Conservation (phyloP, 139 green algal genomes). For the Picochlorum sp. region DNA sequence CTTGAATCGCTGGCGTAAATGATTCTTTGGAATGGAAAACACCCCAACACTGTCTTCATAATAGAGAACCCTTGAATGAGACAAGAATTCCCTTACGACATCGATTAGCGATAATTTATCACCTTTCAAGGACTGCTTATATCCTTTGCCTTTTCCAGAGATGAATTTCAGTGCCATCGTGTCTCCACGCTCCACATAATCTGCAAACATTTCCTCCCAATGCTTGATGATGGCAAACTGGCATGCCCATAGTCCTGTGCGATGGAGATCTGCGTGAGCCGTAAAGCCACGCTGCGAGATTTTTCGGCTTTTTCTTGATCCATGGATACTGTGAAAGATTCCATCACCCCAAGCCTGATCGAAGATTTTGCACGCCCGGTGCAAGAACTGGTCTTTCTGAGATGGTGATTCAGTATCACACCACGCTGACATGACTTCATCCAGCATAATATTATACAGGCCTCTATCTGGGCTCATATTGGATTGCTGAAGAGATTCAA, state of each 20-base stretch:
- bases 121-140: neutral
- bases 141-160: neutral
- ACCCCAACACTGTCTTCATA: slow-evolving; percentile 3
- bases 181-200: neutral
- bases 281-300: neutral
- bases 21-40: slow-evolving; percentile 4
- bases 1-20: neutral
- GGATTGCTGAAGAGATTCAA: neutral
- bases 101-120: neutral
- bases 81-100: neutral
- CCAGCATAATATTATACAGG: neutral
- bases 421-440: slow-evolving; percentile 4
- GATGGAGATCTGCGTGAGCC: neutral
- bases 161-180: neutral
- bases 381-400: neutral
- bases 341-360: neutral
- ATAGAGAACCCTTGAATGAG: neutral
- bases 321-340: neutral
- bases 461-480: neutral
- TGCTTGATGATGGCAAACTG: slow-evolving; percentile 7
- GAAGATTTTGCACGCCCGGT: neutral
- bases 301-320: neutral
- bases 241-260: slow-evolving; percentile 1
- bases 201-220: neutral
- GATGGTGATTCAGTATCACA: neutral